These are phyloP conservation scores for Alternaria gansuensis DNA, from an alignment of 2,329 filamentous ascomycete genomes.

Conservation along the genomic window DNA sequence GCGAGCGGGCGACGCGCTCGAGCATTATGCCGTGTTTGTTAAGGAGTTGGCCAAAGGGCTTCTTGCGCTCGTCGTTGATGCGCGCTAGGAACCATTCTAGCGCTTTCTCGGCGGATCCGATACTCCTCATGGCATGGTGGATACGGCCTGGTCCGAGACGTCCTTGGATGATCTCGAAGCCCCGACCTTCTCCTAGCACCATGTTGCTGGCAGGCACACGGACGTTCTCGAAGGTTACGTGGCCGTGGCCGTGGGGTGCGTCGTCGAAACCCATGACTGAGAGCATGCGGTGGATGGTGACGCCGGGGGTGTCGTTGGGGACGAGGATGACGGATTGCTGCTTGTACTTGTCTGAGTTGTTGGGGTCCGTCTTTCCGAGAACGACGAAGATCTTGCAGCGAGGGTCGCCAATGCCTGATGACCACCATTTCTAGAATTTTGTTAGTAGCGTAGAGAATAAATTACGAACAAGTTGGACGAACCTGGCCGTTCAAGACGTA, in stretches of 20 bases:
- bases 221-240: conserved; percentile 88
- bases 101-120: conserved; percentile 88
- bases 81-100: conserved; percentile 95
- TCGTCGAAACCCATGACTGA: conserved; percentile 96
- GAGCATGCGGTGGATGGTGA: conserved; percentile 94
- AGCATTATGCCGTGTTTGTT: conserved; percentile 92
- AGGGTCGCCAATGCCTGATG: conserved; percentile 90
- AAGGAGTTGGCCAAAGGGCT: conserved; percentile 87
- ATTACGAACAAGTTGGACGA: conserved; percentile 35
- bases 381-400: conserved; percentile 94
- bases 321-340: conserved; percentile 96
- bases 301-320: conserved; percentile 78
- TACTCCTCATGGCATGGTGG: conserved; percentile 95
- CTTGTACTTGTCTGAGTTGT: conserved; percentile 78
- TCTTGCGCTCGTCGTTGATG: conserved; percentile 91
- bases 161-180: conserved; percentile 98
- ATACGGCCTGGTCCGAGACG: conserved; percentile 95
- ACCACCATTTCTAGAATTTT: conserved; percentile 97
- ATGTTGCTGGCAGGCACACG: conserved; percentile 85
- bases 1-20: conserved; percentile 90
- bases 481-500: conserved; percentile 91
- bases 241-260: conserved; percentile 96
- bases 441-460: conserved; percentile 47
- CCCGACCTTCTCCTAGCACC: conserved; percentile 89
- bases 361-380: conserved; percentile 89